These are phyloP conservation scores for Ciborinia camelliae DNA, from an alignment of 2,329 filamentous ascomycete genomes.

Conservation along the genomic window DNA sequence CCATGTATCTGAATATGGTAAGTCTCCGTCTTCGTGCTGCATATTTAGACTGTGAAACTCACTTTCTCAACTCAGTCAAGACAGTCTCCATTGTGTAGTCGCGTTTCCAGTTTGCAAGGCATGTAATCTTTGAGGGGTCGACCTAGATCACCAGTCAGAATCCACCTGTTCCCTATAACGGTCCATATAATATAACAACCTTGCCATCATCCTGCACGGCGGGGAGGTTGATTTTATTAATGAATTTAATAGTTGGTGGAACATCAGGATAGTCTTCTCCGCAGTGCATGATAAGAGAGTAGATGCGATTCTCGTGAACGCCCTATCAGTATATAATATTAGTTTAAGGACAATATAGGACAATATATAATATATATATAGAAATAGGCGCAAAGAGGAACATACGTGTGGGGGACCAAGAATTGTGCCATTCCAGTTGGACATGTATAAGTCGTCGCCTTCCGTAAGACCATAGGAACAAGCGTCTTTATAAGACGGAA, in stretches of 20 bases:
- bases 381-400: slow-evolving; percentile 24
- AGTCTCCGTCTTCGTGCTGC: slow-evolving; percentile 10
- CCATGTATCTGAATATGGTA: slow-evolving; percentile 73
- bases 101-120: slow-evolving; percentile 84
- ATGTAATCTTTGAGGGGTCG: slow-evolving; percentile 78
- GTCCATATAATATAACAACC: slow-evolving; percentile 44
- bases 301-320: slow-evolving; percentile 97
- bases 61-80: slow-evolving; percentile 80
- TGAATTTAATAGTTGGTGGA: slow-evolving; percentile 87
- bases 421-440: slow-evolving; percentile 98
- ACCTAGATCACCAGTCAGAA: slow-evolving; percentile 50
- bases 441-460: slow-evolving; percentile 92
- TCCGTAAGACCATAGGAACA: slow-evolving; percentile 96
- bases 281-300: slow-evolving; percentile 96
- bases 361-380: no score
- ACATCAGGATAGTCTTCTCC: slow-evolving; percentile 83
- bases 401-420: slow-evolving; percentile 92
- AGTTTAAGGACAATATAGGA: slow-evolving; percentile 10
- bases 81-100: slow-evolving; percentile 95
- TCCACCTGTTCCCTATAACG: not conserved
- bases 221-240: slow-evolving; percentile 93
- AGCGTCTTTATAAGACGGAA: slow-evolving; percentile 59
- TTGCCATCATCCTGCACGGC: slow-evolving; percentile 78
- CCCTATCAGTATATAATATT: slow-evolving; percentile 52
- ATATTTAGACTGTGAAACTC: slow-evolving; percentile 29